phyloP scores from a whole-genome alignment of 2,329 filamentous ascomycete species.

The Coccinonectria pachysandricola region DNA sequence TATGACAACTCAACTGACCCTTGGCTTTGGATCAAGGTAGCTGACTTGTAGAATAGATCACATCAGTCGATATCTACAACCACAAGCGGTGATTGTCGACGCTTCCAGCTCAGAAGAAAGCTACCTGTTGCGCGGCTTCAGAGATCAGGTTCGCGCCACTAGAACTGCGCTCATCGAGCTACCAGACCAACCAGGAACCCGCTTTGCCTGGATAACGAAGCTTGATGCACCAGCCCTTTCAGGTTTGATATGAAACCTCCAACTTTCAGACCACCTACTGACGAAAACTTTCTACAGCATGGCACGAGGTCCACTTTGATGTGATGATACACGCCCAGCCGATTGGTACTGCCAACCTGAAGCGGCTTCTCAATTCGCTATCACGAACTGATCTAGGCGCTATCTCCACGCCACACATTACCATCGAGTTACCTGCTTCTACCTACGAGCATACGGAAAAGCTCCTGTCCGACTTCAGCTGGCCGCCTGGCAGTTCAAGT shows the following conservation, averaged over 20 bases:
- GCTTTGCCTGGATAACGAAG: constrained; percentile 66
- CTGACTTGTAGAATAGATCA: constrained; percentile 37
- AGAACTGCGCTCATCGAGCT: constrained; percentile 63
- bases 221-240: constrained; percentile 63
- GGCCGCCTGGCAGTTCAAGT: constrained; percentile 44
- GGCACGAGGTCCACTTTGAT: constrained; percentile 70
- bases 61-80: constrained; percentile 63
- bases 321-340: constrained; percentile 71
- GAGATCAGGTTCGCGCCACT: constrained; percentile 40
- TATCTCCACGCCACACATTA: constrained; percentile 60
- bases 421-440: constrained; percentile 67
- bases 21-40: constrained; percentile 4
- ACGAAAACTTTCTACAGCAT: constrained; percentile 38
- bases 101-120: constrained; percentile 53
- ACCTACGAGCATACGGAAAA: constrained; percentile 54
- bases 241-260: constrained; percentile 31
- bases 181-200: constrained; percentile 50
- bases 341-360: constrained; percentile 61
- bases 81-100: constrained; percentile 68
- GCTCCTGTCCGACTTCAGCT: constrained; percentile 55
- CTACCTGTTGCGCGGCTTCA: constrained; percentile 54
- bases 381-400: constrained; percentile 65
- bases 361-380: constrained; percentile 69
- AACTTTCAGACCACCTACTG: constrained; percentile 10
- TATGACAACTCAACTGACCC: constrained; percentile 21